Evolutionary conservation across 2,329 filamentous ascomycete genomes (phyloP).

Genomic region (Teratosphaeria gauchensis): DNA sequence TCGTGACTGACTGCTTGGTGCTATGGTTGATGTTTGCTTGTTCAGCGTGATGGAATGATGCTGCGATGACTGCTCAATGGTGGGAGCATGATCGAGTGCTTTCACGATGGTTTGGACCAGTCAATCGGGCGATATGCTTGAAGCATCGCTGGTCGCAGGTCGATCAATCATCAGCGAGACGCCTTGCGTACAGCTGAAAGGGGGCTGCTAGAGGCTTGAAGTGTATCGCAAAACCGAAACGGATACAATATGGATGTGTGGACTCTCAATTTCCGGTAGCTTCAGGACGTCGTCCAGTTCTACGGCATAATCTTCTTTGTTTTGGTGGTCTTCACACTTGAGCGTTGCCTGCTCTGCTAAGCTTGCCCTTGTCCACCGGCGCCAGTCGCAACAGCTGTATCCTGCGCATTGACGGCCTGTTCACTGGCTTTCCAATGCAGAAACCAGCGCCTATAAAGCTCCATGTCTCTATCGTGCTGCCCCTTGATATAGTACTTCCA

Average conservation of each 20-base stretch:
- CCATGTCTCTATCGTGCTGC: slow-evolving; percentile 33
- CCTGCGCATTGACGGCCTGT: background rate
- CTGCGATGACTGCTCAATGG: too few relatives aligned
- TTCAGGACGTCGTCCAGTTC: too few relatives aligned
- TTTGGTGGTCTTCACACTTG: background rate
- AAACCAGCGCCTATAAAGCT: slow-evolving; percentile 16
- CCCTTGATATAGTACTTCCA: slow-evolving; percentile 41
- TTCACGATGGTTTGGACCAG: too few relatives aligned
- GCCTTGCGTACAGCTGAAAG: background rate
- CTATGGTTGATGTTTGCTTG: too few relatives aligned
- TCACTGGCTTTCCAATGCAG: background rate
- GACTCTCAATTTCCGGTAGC: too few relatives aligned
- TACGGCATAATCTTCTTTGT: background rate
- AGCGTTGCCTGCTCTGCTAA: background rate
- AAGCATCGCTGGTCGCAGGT: background rate
- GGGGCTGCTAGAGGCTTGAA: background rate
- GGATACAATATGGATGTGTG: too few relatives aligned
- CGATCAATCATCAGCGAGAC: background rate
- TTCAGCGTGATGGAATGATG: too few relatives aligned
- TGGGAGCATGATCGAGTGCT: too few relatives aligned
- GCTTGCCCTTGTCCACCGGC: background rate
- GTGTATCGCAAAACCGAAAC: background rate
- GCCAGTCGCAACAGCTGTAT: background rate
- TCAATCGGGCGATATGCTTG: too few relatives aligned
- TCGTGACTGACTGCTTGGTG: too few relatives aligned